phyloP scores from a whole-genome alignment of 306 rosid genomes.

The Cicer pinnatifidum region DNA sequence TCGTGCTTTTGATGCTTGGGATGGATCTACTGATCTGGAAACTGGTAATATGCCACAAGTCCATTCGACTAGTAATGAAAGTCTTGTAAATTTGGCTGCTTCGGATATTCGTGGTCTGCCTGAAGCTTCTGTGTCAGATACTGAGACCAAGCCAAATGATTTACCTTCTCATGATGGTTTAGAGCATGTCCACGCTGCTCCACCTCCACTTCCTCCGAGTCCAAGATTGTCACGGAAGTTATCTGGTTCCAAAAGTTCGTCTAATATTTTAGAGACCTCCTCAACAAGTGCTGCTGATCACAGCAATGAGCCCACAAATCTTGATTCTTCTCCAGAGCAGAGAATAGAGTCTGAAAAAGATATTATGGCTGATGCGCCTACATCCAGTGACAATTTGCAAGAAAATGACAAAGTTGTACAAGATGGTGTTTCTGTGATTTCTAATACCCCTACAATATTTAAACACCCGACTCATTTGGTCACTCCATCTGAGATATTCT shows the following conservation, averaged over 20 bases:
- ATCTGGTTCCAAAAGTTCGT: constrained; percentile 52
- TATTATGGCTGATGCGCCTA: constrained; percentile 45
- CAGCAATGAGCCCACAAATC: constrained; percentile 45
- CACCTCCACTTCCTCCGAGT: constrained; percentile 63
- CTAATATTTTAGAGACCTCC: constrained; percentile 51
- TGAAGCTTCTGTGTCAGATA: constrained; percentile 50
- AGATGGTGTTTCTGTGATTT: constrained; percentile 50
- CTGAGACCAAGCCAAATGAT: constrained; percentile 49
- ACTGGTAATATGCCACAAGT: constrained; percentile 47
- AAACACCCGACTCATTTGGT: constrained; percentile 71
- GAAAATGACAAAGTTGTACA: constrained; percentile 52
- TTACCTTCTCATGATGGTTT: constrained; percentile 50
- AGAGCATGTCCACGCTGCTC: constrained; percentile 48
- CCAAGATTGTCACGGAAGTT: constrained; percentile 58
- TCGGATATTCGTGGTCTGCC: constrained; percentile 53
- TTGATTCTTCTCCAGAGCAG: constrained; percentile 48
- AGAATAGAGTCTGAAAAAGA: constrained; percentile 53
- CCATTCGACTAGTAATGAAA: constrained; percentile 51
- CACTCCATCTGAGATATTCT: constrained; percentile 70
- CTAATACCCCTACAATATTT: constrained; percentile 54
- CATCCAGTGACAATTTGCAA: constrained; percentile 47
- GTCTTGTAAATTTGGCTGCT: constrained; percentile 51
- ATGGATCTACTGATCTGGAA: constrained; percentile 48
- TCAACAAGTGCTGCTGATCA: constrained; percentile 46
- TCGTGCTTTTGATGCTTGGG: constrained; percentile 48